phyloP scores from a whole-genome alignment of 495 filamentous ascomycete genomes.

The Pyronema domesticum region DNA sequence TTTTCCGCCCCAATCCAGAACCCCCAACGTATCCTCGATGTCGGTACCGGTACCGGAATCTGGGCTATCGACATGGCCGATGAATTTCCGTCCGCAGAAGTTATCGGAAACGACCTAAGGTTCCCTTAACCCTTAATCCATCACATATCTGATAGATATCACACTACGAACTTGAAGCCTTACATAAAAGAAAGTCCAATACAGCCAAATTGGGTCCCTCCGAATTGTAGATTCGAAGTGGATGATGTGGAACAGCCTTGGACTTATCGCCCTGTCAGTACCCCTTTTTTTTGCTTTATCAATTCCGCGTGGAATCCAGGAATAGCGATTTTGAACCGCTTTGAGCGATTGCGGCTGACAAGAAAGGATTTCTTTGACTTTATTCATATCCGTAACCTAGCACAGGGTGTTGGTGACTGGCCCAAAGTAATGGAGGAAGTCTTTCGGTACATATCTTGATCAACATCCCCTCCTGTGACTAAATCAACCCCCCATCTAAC shows the following conservation, averaged over 20 bases:
- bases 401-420: conserved; percentile 28
- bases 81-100: conserved; percentile 9
- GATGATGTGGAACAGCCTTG: conserved; percentile 35
- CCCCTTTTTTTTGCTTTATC: too few relatives aligned
- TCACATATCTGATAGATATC: background rate
- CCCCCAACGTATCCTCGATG: conserved; percentile 27
- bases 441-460: background rate
- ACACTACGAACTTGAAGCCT: background rate
- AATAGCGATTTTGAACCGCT: too few relatives aligned
- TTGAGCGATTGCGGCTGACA: too few relatives aligned
- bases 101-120: conserved; percentile 18
- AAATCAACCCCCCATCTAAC: too few relatives aligned
- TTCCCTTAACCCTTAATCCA: conserved; percentile 1
- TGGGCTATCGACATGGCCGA: conserved; percentile 13
- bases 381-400: conserved; percentile 26
- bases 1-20: conserved; percentile 26
- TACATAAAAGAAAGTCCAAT: conserved; percentile 25
- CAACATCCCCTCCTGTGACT: too few relatives aligned
- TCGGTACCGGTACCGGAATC: conserved; percentile 30
- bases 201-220: conserved; percentile 32
- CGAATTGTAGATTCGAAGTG: conserved; percentile 32
- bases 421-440: conserved; percentile 7
- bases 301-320: too few relatives aligned
- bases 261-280: conserved; percentile 30
- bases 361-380: conserved; percentile 26